These are phyloP conservation scores for Cercospora janseana DNA, from an alignment of 2,329 filamentous ascomycete genomes.

Conservation along the genomic window DNA sequence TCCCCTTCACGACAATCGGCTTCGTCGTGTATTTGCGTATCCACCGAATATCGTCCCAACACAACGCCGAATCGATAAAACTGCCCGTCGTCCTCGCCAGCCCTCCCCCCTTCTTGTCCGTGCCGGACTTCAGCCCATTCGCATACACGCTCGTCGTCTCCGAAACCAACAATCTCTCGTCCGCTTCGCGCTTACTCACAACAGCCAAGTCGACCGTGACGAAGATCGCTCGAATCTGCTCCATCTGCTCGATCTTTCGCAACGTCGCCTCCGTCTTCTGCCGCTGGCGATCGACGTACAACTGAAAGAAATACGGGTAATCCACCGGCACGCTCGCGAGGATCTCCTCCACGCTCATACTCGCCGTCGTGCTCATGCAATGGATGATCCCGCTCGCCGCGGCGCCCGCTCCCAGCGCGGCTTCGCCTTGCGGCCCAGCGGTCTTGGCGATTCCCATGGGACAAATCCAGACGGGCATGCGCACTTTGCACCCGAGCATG, in stretches of 20 bases:
- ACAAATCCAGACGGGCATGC: constrained; percentile 41
- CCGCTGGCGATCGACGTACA: constrained; percentile 61
- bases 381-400: constrained; percentile 36
- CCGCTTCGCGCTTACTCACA: constrained; percentile 54
- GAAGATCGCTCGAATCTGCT: constrained; percentile 54
- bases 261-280: constrained; percentile 53
- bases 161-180: constrained; percentile 49
- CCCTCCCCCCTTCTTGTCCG: constrained; percentile 56
- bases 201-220: constrained; percentile 61
- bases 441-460: constrained; percentile 38
- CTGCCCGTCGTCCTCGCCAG: constrained; percentile 55
- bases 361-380: constrained; percentile 35
- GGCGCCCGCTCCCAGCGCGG: constrained; percentile 36
- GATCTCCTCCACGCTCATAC: constrained; percentile 36
- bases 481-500: constrained; percentile 36
- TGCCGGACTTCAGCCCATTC: constrained; percentile 54
- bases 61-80: constrained; percentile 57
- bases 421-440: constrained; percentile 37
- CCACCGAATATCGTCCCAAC: constrained; percentile 50
- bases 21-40: constrained; percentile 48
- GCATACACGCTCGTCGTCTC: constrained; percentile 60
- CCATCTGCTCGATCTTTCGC: constrained; percentile 45
- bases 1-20: constrained; percentile 48
- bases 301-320: constrained; percentile 55
- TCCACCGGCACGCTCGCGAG: constrained; percentile 29